These are phyloP conservation scores for Aspergillus pseudotamarii DNA, from an alignment of 2,329 filamentous ascomycete genomes.

Conservation along the genomic window DNA sequence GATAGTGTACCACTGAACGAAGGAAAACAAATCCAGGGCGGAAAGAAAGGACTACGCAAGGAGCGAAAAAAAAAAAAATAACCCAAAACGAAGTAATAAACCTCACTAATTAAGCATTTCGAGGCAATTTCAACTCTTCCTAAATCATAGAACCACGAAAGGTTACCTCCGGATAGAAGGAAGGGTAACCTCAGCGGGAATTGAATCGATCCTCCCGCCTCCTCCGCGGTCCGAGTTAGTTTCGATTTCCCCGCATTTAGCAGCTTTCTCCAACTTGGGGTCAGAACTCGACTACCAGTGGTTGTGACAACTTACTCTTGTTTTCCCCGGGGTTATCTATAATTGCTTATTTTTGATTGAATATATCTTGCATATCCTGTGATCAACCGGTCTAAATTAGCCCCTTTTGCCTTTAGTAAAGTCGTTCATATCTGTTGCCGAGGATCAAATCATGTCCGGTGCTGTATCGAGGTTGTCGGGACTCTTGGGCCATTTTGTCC, in stretches of 20 bases:
- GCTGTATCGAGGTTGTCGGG: conserved; percentile 32
- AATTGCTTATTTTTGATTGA: not conserved
- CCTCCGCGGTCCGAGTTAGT: conserved; percentile 11
- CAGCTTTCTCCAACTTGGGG: conserved; percentile 3
- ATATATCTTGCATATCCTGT: not conserved
- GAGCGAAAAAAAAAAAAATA: not conserved
- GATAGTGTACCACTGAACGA: too few species aligned
- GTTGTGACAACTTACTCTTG: not conserved
- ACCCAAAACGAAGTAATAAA: not conserved
- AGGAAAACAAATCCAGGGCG: too few species aligned
- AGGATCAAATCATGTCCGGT: conserved; percentile 27
- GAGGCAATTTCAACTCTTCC: too few species aligned
- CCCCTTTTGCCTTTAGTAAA: not conserved
- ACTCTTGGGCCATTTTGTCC: conserved; percentile 33
- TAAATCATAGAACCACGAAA: too few species aligned
- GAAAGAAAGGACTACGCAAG: not conserved
- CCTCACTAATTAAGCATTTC: too few species aligned
- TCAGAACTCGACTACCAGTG: not conserved
- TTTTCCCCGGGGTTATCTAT: not conserved
- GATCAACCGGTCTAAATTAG: not conserved
- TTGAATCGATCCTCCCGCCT: not conserved
- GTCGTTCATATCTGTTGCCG: not conserved
- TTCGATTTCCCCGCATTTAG: conserved; percentile 6
- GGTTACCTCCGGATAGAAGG: not conserved
- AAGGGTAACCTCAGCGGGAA: not conserved